A percentile compares a stretch with the other conserved stretches of the same genome.
Conservation (phyloP, 2,329 filamentous ascomycete genomes). For the Clonostachys rhizophaga region DNA sequence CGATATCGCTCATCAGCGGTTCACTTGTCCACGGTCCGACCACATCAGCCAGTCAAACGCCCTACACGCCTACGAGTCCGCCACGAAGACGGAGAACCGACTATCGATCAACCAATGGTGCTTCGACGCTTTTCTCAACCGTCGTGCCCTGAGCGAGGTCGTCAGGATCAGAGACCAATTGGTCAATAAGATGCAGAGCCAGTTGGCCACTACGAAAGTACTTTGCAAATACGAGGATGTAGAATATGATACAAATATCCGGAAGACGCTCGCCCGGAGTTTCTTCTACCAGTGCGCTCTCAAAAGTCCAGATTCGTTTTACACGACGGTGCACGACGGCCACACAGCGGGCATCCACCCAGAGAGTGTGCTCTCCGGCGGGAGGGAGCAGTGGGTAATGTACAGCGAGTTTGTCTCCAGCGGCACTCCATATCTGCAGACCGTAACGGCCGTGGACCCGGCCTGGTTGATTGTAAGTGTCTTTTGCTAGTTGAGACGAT, state of each 20-base stretch:
- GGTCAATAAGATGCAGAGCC: not conserved
- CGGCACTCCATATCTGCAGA: slow-evolving; percentile 1
- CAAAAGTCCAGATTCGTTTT: slow-evolving; percentile 2
- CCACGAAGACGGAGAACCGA: not conserved
- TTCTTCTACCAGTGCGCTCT: not conserved
- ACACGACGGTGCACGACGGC: slow-evolving; percentile 6
- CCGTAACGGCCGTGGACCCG: slow-evolving; percentile 3
- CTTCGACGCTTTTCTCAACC: not conserved
- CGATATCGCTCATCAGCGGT: slow-evolving; percentile 1
- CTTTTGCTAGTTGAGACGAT: too few species aligned
- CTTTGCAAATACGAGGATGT: not conserved
- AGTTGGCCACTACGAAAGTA: too few species aligned
- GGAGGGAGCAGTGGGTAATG: slow-evolving; percentile 1
- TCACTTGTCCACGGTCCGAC: slow-evolving; percentile 2
- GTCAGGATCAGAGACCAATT: not conserved
- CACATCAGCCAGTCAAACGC: slow-evolving; percentile 4
- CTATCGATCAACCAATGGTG: not conserved
- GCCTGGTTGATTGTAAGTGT: slow-evolving; percentile 3
- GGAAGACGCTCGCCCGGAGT: not conserved
- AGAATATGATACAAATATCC: not conserved
- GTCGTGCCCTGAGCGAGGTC: not conserved
- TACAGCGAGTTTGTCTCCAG: not conserved
- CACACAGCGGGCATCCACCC: slow-evolving; percentile 1
- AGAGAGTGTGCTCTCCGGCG: not conserved
- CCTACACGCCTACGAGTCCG: not conserved